Evolutionary conservation across 1,139 yeast genomes (phyloP), one percentile per base, ranked within the genome.

Genomic region (Zygoascus meyerae): DNA sequence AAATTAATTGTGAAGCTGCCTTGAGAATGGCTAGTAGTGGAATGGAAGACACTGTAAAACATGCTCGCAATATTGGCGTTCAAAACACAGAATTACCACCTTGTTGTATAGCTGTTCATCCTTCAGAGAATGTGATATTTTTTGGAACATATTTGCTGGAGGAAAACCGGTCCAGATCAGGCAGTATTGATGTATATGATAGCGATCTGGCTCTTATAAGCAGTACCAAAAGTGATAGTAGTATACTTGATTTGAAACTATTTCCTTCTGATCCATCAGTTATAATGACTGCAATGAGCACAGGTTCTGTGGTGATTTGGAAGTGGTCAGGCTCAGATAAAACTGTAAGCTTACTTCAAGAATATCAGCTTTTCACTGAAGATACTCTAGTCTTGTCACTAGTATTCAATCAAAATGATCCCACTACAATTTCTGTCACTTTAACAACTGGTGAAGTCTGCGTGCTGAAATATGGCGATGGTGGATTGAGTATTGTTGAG

Each of bases 101-200:
- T 1, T 92, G 97, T 61, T 82, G 89, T 48, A 65, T 90, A 7
- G 69, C 81, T 41, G 71, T 78, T 8, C 79, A 78, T 46, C 86
- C 87, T 0, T 52, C 58, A 0, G 74, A 77, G 45, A 63, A 70
- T 0, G 61, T 75, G 12, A 55, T 86, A 2, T 61, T 86, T 17
- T 65, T 86, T 0, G 97, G 97, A 0, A 86, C 96, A 0, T 92
- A 92, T 49, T 69, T 90, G 34, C 79, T 84, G 47, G 71, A 77
- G 47, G 74, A 75, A 11, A 45, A 46, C 75, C 17, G 80, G 83
- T 1, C 1, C 1, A 72, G 96, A 49, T 74, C 77, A 46, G 98
- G 98, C 0, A 71, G 92, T 0, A 64, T 92, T 3, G 96, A 89
- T 54, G 64, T 82, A 0, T 83, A 78, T 63, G 57, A 55, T 11